Base-by-base conservation (phyloP, 164 flowering plant genomes). In the Vitis cinerea region DNA sequence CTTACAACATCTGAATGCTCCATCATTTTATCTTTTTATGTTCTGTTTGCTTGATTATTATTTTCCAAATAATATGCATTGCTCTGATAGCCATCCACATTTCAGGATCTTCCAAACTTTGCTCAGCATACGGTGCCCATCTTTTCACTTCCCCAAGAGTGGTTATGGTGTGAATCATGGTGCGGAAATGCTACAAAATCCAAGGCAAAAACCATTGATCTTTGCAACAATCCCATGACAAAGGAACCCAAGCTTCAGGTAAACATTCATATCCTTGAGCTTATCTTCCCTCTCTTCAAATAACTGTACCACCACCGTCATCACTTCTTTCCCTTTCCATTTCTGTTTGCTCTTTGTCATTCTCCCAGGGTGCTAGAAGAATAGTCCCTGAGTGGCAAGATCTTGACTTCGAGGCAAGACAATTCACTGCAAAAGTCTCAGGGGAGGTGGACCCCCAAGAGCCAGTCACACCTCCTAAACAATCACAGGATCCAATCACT, bases 111-210 rank as follows among this genome's bases (percentile, higher is more conserved):
- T 81, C 99, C 99, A 53, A 95, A 95, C 75, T 95, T 93, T 81
- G 99, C 99, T 53, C 99, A 95, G 70, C 98, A 95, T 73, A 82
- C 76, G 8, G 99, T 95, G 2, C 97, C 94, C 44, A 95, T 95
- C 64, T 91, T 89, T 67, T 95, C 99, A 8, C 87, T 95, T 11
- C 99, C 99, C 2, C 94, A 90, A 81, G 98, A 94, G 78, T 94
- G 98, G 98, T 87, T 94, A 16, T 94, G 98, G 98, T 94, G 98
- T 59, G 98, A 94, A 76, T 94, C 98, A 12, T 94, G 98, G 98
- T 94, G 98, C 74, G 98, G 98, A 16, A 92, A 92, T 71, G 80
- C 90, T 65, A 91, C 98, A 54, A 94, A 94, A 78, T 66, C 90
- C 55, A 89, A 77, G 80, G 98, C 98, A 29, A 94, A 89, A 77